phyloP scores from a whole-genome alignment of 352 stramenopile genomes.

The Phytophthora quininea region DNA sequence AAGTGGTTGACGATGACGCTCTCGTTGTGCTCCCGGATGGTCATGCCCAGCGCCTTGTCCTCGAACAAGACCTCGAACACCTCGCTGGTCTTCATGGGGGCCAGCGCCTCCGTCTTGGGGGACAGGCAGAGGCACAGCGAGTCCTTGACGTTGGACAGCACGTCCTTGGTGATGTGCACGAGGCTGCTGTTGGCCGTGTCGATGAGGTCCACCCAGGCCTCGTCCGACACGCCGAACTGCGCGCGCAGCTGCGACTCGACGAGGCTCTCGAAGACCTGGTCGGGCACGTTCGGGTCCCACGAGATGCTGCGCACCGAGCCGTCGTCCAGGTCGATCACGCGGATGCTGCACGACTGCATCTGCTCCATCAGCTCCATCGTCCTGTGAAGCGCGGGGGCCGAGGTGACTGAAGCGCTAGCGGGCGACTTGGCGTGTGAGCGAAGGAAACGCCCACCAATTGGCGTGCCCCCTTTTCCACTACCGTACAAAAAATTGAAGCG shows the following conservation, averaged over 20 bases:
- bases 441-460: background rate
- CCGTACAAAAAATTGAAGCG: background rate
- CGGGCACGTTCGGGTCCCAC: slow-evolving; percentile 81
- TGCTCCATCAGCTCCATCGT: slow-evolving; percentile 38
- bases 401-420: background rate
- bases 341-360: slow-evolving; percentile 54
- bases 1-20: slow-evolving; percentile 88
- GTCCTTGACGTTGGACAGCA: slow-evolving; percentile 53
- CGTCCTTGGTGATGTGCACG: slow-evolving; percentile 84
- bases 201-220: slow-evolving; percentile 88
- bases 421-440: slow-evolving; percentile 1
- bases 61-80: slow-evolving; percentile 83
- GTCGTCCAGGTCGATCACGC: slow-evolving; percentile 87
- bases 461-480: background rate
- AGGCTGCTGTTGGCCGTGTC: slow-evolving; percentile 81
- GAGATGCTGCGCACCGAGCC: slow-evolving; percentile 74
- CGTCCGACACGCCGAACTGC: slow-evolving; percentile 82
- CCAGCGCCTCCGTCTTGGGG: slow-evolving; percentile 82
- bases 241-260: slow-evolving; percentile 78
- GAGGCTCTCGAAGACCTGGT: slow-evolving; percentile 83
- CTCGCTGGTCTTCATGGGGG: slow-evolving; percentile 80
- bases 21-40: slow-evolving; percentile 84
- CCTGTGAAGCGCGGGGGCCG: no score
- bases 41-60: slow-evolving; percentile 79
- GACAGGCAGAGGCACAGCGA: slow-evolving; percentile 84